Evolutionary conservation across 2,329 filamentous ascomycete genomes (phyloP).

Genomic region (Samsoniella hepiali): DNA sequence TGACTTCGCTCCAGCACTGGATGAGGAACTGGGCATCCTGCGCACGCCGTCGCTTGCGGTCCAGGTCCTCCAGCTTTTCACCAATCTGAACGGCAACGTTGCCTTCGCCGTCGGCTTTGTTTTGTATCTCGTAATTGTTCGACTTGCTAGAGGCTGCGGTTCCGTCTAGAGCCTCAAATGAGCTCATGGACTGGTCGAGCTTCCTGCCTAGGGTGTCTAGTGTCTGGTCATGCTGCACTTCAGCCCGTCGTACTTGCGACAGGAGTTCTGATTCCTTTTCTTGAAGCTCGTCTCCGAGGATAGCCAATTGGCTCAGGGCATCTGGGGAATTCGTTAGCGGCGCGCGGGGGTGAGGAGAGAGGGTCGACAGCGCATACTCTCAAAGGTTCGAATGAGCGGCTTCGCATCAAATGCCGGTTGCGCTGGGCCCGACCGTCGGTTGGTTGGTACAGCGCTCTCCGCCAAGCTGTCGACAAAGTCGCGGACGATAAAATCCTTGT

Average conservation of each 20-base stretch:
- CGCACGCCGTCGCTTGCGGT: slow-evolving; percentile 84
- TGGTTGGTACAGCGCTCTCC: slow-evolving; percentile 74
- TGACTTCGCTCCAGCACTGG: slow-evolving; percentile 95
- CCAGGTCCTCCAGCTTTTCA: slow-evolving; percentile 87
- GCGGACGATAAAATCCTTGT: slow-evolving; percentile 93
- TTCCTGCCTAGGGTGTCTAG: slow-evolving; percentile 83
- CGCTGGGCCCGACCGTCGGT: slow-evolving; percentile 70
- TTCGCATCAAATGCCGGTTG: slow-evolving; percentile 83
- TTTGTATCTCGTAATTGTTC: slow-evolving; percentile 32
- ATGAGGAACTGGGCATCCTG: slow-evolving; percentile 93
- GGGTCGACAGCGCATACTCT: slow-evolving; percentile 48
- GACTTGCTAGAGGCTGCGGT: slow-evolving; percentile 64
- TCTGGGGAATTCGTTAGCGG: slow-evolving; percentile 37
- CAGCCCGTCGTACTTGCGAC: slow-evolving; percentile 84
- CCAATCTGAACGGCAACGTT: slow-evolving; percentile 94
- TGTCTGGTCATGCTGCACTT: slow-evolving; percentile 88
- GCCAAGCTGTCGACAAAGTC: slow-evolving; percentile 95
- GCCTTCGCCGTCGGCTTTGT: slow-evolving; percentile 59
- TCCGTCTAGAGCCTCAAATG: slow-evolving; percentile 85
- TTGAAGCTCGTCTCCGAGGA: slow-evolving; percentile 79
- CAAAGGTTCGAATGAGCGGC: slow-evolving; percentile 92
- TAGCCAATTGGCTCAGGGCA: slow-evolving; percentile 64
- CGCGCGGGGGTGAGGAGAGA: background rate
- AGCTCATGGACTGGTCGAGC: slow-evolving; percentile 85
- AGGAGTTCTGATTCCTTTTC: slow-evolving; percentile 86